Base-by-base conservation (phyloP, 176 grass and related monocot genomes). In the Secale cereale region DNA sequence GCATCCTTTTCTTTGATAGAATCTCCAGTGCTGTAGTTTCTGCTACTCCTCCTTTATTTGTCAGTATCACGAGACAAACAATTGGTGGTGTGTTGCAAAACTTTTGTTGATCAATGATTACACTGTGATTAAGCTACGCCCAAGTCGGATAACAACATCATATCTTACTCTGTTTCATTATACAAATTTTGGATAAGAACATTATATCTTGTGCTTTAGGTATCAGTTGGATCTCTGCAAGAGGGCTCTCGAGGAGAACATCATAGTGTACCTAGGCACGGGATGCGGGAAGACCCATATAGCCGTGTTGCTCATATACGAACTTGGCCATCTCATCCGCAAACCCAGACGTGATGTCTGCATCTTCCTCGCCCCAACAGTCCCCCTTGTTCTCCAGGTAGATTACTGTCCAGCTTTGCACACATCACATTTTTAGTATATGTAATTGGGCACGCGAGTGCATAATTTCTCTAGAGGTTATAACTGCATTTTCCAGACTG, bases 221-320 rank as follows among this genome's bases (percentile, higher is more conserved):
- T 98, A 98, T 72, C 95, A 98, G 67, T 61, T 98, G 72, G 93
- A 98, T 40, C 84, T 98, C 28, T 92, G 95, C 81, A 87, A 90
- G 73, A 92, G 82, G 60, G 95, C 95, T 23, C 66, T 93, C 3
- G 70, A 93, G 63, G 87, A 95, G 74, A 95, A 98, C 83, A 93
- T 92, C 45, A 83, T 98, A 59, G 95, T 95, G 46, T 95, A 92
- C 46, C 86, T 98, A 5, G 95, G 87, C 23, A 98, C 95, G 2
- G 93, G 95, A 45, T 98, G 95, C 22, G 95, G 95, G 76, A 98
- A 98, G 90, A 98, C 95, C 43, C 95, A 93, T 77, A 95, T 98
- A 29, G 95, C 95, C 6, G 91, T 98, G 70, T 52, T 98, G 78
- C 91, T 98, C 46, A 95, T 98, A 76, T 88, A 95, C 59, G 95